A percentile compares a stretch with the other conserved stretches of the same genome.
Conservation (phyloP, 2,329 filamentous ascomycete species). For the Hymenoscyphus occultus region DNA sequence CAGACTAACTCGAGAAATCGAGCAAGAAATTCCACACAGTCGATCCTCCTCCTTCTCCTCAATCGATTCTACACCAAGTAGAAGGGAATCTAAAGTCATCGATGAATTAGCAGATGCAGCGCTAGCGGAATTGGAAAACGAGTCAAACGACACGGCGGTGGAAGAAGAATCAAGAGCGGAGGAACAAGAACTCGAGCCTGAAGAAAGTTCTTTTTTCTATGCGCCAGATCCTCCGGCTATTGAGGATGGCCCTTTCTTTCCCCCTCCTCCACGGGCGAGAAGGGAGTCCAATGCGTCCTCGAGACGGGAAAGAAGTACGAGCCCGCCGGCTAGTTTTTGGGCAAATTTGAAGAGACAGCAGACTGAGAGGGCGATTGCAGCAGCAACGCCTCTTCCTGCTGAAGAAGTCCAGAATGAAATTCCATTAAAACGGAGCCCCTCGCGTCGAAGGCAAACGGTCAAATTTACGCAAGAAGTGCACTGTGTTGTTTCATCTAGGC, state of each 20-base stretch:
- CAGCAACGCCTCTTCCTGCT: neutral
- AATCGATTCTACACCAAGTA: neutral
- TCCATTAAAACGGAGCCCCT: neutral
- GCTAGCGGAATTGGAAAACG: conserved; percentile 5
- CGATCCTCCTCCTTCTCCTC: conserved; percentile 10
- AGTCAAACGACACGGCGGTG: neutral
- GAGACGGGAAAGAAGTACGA: conserved; percentile 23
- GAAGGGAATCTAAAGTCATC: conserved; percentile 3
- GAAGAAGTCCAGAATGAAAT: conserved; percentile 2
- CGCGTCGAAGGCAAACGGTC: neutral
- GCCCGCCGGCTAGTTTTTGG: conserved; percentile 28
- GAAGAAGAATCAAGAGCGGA: conserved; percentile 1
- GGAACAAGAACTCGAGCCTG: conserved; percentile 10
- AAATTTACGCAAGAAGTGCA: conserved; percentile 12
- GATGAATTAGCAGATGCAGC: conserved; percentile 18
- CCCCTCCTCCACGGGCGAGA: conserved; percentile 22
- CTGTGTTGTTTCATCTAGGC: conserved; percentile 26
- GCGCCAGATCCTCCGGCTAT: conserved; percentile 26
- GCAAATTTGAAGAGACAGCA: conserved; percentile 25
- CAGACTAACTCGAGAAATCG: conserved; percentile 22
- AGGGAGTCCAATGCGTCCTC: conserved; percentile 24
- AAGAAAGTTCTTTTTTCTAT: conserved; percentile 24
- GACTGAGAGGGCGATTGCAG: neutral
- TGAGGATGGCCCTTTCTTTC: conserved; percentile 24
- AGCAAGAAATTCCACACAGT: conserved; percentile 12